Conservation (phyloP, 805 yeast genomes). For the Wickerhamiella cacticola region DNA sequence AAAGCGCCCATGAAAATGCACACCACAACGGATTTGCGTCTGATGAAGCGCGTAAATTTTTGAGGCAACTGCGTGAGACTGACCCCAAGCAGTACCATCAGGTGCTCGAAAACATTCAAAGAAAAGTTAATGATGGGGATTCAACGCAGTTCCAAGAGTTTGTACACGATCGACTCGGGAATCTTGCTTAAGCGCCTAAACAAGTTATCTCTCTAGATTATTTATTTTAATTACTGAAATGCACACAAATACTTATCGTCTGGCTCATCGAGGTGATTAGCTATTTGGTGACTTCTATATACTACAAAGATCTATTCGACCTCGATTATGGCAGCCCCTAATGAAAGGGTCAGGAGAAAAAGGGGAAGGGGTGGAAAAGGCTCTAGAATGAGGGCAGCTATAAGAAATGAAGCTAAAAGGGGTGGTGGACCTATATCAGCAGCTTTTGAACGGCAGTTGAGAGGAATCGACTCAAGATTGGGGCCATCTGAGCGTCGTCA, state of each 20-base stretch:
- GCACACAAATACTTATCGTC: background rate
- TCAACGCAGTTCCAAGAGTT: background rate
- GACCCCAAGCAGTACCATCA: background rate
- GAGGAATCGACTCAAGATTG: no score
- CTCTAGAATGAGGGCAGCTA: background rate
- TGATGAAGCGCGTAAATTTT: background rate
- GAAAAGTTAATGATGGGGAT: background rate
- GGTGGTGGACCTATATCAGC: background rate
- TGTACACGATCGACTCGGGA: constrained; percentile 1
- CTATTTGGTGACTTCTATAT: no score
- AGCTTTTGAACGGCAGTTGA: background rate
- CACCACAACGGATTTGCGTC: no score
- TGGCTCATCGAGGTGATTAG: no score
- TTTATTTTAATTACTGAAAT: background rate
- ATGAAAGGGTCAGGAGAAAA: background rate
- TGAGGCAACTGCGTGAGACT: background rate
- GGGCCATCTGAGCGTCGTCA: no score
- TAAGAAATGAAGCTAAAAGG: background rate
- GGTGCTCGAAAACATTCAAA: background rate
- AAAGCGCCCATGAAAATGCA: background rate
- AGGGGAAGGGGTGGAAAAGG: background rate
- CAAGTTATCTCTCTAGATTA: background rate
- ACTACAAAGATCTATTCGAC: no score
- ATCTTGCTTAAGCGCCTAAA: background rate
- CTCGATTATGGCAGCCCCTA: background rate